Conservation (phyloP, 2,329 filamentous ascomycete species). For the Scedosporium minutisporum region DNA sequence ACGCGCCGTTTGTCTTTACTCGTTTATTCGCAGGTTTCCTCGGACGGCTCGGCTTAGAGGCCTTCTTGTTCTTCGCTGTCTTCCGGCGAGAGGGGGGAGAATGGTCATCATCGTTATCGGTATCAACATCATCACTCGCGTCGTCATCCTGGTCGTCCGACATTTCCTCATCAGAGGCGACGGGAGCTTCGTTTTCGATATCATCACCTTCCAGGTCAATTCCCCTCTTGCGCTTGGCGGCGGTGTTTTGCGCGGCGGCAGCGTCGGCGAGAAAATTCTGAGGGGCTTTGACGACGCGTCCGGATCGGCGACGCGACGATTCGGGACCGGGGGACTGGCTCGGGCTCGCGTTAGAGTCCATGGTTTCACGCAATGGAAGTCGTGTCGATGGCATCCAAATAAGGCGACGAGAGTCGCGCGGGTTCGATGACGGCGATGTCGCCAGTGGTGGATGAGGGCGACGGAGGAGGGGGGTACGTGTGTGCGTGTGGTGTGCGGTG, state of each 20-base stretch:
- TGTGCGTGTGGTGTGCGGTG: not conserved
- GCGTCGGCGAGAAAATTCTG: conserved; percentile 49
- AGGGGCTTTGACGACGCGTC: conserved; percentile 55
- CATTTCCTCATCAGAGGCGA: conserved; percentile 30
- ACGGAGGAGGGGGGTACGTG: not conserved
- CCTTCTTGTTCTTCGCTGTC: conserved; percentile 20
- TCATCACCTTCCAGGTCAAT: conserved; percentile 37
- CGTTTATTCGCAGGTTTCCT: conserved; percentile 53
- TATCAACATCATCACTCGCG: conserved; percentile 20
- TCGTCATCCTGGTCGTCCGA: conserved; percentile 32
- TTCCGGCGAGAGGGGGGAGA: conserved; percentile 26
- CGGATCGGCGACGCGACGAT: conserved; percentile 54
- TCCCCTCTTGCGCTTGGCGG: conserved; percentile 49
- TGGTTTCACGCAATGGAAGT: conserved; percentile 24
- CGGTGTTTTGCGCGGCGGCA: conserved; percentile 22
- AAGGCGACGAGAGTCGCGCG: conserved; percentile 5
- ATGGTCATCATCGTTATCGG: conserved; percentile 33
- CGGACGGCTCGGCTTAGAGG: conserved; percentile 29
- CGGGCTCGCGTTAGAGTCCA: conserved; percentile 46
- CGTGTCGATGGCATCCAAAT: not conserved
- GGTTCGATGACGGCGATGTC: not conserved
- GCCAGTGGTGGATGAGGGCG: not conserved
- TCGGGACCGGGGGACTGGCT: conserved; percentile 42
- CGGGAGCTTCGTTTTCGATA: conserved; percentile 35
- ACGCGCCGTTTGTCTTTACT: conserved; percentile 49